A percentile compares a stretch with the other conserved stretches of the same genome.
Evolutionary conservation across 192 early-diverging fungal species (phyloP).

Genomic region (Diversispora eburnea): DNA sequence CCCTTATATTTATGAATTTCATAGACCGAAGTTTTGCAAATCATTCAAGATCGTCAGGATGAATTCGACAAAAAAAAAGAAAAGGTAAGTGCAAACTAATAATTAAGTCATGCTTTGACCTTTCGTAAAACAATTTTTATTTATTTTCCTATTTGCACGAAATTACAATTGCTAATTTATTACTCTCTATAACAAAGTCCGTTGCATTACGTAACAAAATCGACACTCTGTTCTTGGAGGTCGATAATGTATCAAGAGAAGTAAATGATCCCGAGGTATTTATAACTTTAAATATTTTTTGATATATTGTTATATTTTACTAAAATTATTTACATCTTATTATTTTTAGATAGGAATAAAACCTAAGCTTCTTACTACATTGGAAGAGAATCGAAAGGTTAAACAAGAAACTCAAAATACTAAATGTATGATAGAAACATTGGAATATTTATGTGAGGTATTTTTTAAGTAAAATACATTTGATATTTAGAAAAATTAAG

Average conservation of each 20-base stretch:
- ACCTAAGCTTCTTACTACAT: conserved; percentile 6
- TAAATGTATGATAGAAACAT: conserved; percentile 3
- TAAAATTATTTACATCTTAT: too few relatives aligned
- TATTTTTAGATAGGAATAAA: conserved; percentile 10
- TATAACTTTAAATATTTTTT: too few relatives aligned
- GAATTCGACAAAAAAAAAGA: too few relatives aligned
- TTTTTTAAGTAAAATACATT: background rate
- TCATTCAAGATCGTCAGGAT: conserved; percentile 15
- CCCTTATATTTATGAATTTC: background rate
- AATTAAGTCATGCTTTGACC: too few relatives aligned
- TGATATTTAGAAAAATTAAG: background rate
- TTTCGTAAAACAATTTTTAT: too few relatives aligned
- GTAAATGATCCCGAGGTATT: conserved; percentile 24
- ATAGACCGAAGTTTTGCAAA: conserved; percentile 20
- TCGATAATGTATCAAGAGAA: conserved; percentile 9
- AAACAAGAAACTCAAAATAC: conserved; percentile 19
- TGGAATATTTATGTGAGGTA: conserved; percentile 22
- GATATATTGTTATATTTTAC: too few relatives aligned
- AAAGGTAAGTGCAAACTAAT: too few relatives aligned
- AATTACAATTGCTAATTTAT: too few relatives aligned
- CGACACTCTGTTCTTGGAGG: conserved; percentile 9
- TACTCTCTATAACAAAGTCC: conserved; percentile 18
- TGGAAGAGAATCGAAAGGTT: conserved; percentile 11
- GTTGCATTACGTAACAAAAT: conserved; percentile 8
- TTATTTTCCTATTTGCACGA: too few relatives aligned